Percentiles rank a stretch among this genome's conserved stretches.
These are phyloP conservation scores for Torulaspora gathmanii DNA, from an alignment of 805 yeast species.

Conservation along the genomic window DNA sequence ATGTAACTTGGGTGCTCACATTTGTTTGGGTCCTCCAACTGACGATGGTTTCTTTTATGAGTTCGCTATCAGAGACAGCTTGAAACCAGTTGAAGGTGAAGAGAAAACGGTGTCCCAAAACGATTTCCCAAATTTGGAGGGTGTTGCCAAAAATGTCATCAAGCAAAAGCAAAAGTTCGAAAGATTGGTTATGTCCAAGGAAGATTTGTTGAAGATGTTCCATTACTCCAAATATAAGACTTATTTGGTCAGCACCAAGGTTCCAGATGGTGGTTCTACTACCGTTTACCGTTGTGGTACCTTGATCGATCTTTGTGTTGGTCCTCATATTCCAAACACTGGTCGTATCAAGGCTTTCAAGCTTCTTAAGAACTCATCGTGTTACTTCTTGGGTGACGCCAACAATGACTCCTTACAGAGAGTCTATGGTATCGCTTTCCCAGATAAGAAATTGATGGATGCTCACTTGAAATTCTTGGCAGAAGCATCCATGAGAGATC, in stretches of 20 bases:
- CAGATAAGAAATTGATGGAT: slow-evolving; percentile 93
- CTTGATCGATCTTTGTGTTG: slow-evolving; percentile 91
- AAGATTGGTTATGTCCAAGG: slow-evolving; percentile 88
- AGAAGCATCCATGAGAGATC: slow-evolving; percentile 95
- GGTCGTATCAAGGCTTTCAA: slow-evolving; percentile 94
- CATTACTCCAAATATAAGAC: slow-evolving; percentile 93
- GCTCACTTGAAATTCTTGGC: slow-evolving; percentile 90
- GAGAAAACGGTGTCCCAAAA: slow-evolving; percentile 69
- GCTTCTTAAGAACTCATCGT: slow-evolving; percentile 90
- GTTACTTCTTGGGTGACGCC: slow-evolving; percentile 92
- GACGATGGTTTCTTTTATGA: slow-evolving; percentile 97
- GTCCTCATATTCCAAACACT: slow-evolving; percentile 97
- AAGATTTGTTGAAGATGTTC: slow-evolving; percentile 88
- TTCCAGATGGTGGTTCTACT: slow-evolving; percentile 93
- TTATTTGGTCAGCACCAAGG: slow-evolving; percentile 74
- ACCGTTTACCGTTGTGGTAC: slow-evolving; percentile 98
- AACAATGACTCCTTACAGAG: slow-evolving; percentile 93
- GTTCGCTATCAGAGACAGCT: slow-evolving; percentile 58
- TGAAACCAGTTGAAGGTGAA: slow-evolving; percentile 53
- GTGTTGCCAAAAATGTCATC: slow-evolving; percentile 81
- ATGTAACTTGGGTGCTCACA: slow-evolving; percentile 90
- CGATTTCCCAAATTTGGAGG: slow-evolving; percentile 81
- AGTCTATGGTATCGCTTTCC: slow-evolving; percentile 96
- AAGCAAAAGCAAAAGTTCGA: slow-evolving; percentile 94
- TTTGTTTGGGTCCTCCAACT: slow-evolving; percentile 94